phyloP scores from a whole-genome alignment of 176 grass and related monocot genomes.

The Carex myosuroides region DNA sequence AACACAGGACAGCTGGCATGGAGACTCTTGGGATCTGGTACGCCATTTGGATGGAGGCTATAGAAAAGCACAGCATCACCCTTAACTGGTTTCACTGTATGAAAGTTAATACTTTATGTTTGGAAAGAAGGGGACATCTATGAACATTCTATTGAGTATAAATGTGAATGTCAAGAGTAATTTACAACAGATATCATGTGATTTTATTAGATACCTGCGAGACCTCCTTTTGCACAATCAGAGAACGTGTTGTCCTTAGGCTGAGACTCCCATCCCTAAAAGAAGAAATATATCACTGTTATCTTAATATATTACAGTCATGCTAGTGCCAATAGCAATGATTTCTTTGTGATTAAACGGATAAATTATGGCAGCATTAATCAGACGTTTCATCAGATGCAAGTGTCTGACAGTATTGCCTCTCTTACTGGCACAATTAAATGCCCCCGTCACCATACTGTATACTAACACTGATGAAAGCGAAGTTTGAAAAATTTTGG shows the following conservation, averaged over 20 bases:
- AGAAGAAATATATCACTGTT: slow-evolving; percentile 12
- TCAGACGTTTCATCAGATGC: neutral
- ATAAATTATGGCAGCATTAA: neutral
- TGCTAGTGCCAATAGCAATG: neutral
- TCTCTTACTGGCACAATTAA: neutral
- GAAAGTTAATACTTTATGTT: neutral
- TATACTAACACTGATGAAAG: neutral
- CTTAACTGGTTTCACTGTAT: slow-evolving; percentile 50
- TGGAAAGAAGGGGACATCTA: neutral
- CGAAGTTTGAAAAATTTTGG: neutral
- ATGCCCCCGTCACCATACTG: neutral
- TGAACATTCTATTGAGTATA: neutral
- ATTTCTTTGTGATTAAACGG: neutral
- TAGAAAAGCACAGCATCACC: slow-evolving; percentile 62
- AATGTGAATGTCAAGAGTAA: neutral
- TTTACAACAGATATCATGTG: neutral
- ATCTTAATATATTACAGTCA: neutral
- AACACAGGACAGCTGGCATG: slow-evolving; percentile 55
- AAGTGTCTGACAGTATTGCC: neutral
- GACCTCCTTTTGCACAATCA: slow-evolving; percentile 41
- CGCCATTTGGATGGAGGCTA: slow-evolving; percentile 35
- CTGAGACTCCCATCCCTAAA: slow-evolving; percentile 47
- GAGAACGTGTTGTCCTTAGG: slow-evolving; percentile 62
- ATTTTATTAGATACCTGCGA: slow-evolving; percentile 51
- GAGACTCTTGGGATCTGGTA: slow-evolving; percentile 24